Evolutionary conservation across 2,329 filamentous ascomycete species (phyloP).

Genomic region (Penicillium sp.): DNA sequence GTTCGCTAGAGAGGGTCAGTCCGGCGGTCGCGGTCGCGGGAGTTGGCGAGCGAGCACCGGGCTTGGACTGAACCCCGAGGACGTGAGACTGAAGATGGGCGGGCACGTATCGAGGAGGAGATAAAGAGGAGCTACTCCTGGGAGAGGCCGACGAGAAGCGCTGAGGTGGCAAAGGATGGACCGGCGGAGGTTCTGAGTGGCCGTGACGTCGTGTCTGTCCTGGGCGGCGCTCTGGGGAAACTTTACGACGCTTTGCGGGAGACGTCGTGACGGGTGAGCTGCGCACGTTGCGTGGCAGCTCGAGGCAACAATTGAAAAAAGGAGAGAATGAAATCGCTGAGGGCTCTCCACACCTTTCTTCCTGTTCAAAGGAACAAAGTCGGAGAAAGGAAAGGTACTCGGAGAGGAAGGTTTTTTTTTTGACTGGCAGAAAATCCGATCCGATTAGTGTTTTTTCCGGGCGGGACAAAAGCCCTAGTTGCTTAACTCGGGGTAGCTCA

Average conservation of each 20-base stretch:
- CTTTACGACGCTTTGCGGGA: constrained; percentile 49
- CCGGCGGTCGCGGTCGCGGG: constrained; percentile 52
- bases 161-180: constrained; percentile 22
- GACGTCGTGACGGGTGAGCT: constrained; percentile 49
- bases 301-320: constrained; percentile 23
- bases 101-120: constrained; percentile 49
- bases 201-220: constrained; percentile 38
- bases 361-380: constrained; percentile 9
- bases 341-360: constrained; percentile 5
- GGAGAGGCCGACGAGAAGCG: constrained; percentile 23
- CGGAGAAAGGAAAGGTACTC: constrained; percentile 4
- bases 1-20: constrained; percentile 47
- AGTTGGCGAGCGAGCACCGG: constrained; percentile 35
- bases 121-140: constrained; percentile 28
- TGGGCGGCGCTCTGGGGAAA: constrained; percentile 41
- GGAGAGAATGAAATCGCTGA: background rate
- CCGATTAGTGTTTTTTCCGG: constrained; percentile 18
- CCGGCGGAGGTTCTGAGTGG: constrained; percentile 23
- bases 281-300: constrained; percentile 44
- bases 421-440: constrained; percentile 20
- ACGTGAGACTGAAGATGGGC: constrained; percentile 55
- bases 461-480: constrained; percentile 14
- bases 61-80: constrained; percentile 30
- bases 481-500: background rate
- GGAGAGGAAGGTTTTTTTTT: constrained; percentile 6